Evolutionary conservation across 2,329 filamentous ascomycete species (phyloP).

Genomic region (Rutstroemia sp.): DNA sequence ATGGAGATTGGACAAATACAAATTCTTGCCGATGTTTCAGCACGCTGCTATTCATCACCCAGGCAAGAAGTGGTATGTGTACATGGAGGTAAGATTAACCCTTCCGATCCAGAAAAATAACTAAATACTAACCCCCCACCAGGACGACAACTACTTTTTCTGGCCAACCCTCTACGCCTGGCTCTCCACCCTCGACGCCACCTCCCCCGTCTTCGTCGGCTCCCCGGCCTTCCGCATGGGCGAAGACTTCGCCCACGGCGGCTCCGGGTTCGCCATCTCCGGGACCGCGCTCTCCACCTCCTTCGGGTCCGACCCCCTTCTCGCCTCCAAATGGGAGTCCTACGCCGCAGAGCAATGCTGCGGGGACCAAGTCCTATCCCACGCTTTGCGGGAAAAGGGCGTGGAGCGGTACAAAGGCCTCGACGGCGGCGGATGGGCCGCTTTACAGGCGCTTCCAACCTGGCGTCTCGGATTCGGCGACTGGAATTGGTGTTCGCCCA

Average conservation of each 20-base stretch:
- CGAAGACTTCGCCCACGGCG: conserved; percentile 47
- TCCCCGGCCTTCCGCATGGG: conserved; percentile 37
- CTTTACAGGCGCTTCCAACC: conserved; percentile 7
- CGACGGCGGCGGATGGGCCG: conserved; percentile 12
- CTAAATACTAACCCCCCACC: neutral
- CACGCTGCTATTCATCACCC: conserved; percentile 44
- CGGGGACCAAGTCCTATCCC: conserved; percentile 12
- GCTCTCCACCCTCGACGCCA: conserved; percentile 38
- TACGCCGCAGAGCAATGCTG: conserved; percentile 12
- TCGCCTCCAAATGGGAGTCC: conserved; percentile 4
- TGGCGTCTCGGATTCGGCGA: conserved; percentile 11
- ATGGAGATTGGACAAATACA: conserved; percentile 55
- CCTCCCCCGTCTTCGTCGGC: conserved; percentile 38
- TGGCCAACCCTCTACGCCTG: conserved; percentile 45
- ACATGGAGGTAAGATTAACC: conserved; percentile 36
- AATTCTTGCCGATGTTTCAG: conserved; percentile 52
- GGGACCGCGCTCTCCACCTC: conserved; percentile 38
- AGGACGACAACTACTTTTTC: conserved; percentile 48
- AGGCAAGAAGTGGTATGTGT: conserved; percentile 51
- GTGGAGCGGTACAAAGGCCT: conserved; percentile 7
- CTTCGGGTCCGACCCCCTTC: conserved; percentile 5
- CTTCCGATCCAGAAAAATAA: neutral
- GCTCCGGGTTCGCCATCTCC: conserved; percentile 47
- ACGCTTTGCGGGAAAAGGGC: conserved; percentile 7
- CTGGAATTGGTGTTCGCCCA: conserved; percentile 12